Conservation (phyloP, 176 grass and related monocot species). For the Carex parvula region DNA sequence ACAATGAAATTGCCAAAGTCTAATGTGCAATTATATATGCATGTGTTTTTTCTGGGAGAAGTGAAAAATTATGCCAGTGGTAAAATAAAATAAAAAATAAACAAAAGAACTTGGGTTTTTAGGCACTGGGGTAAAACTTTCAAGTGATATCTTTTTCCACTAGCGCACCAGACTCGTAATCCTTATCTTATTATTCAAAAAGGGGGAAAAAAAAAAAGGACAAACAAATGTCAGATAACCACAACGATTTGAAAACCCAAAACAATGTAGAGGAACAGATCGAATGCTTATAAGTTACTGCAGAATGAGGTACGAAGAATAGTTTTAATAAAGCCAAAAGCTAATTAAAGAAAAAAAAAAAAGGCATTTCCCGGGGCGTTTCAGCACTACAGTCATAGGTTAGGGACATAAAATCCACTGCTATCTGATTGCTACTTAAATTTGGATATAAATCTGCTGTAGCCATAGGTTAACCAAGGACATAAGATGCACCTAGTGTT, state of each 20-base stretch:
- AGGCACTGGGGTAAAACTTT: no score
- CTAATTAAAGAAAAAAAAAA: not conserved
- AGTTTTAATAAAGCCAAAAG: constrained; percentile 27
- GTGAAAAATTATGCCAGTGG: no score
- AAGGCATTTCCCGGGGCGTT: not conserved
- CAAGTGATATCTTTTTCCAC: no score
- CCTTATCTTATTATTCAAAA: not conserved
- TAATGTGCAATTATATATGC: no score
- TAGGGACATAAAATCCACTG: not conserved
- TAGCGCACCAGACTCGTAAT: no score
- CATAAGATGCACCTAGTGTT: no score
- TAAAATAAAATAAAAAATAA: no score
- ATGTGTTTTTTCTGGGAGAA: no score
- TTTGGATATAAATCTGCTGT: no score
- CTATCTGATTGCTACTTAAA: not conserved
- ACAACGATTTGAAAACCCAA: not conserved
- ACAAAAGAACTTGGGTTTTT: no score
- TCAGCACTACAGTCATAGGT: not conserved
- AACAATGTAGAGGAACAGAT: not conserved
- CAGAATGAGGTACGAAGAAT: constrained; percentile 10
- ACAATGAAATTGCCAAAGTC: not conserved
- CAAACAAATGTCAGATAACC: not conserved
- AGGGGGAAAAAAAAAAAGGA: not conserved
- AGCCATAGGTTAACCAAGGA: no score
- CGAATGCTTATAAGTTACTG: not conserved